Evolutionary conservation across 1,139 yeast genomes (phyloP), one percentile per base, ranked within the genome.

Genomic region (Wickerhamiella infanticola): DNA sequence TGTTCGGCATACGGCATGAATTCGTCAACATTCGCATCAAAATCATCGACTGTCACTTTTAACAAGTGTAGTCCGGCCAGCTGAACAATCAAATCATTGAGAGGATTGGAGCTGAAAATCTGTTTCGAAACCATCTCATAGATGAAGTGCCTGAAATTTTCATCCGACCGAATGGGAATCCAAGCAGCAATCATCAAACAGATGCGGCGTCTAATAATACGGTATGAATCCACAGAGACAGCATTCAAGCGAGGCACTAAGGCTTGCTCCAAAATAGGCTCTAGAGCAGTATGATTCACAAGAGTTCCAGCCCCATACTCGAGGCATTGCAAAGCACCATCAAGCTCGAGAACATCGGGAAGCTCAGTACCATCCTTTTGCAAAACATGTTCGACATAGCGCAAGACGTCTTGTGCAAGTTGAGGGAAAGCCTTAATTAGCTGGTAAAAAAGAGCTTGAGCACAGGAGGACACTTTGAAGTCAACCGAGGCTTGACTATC

Each of bases 401-500:
- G 69, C 55, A 84, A 63, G 4, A 88, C 68, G 51, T 75, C 77
- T 2, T 74, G 78, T 0, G 77, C 73, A 81, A 67, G n/a, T 18
- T 73, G 75, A 45, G 78, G 78, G 61, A 81, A 84, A 50, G 72
- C 72, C 41, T 72, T 69, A 39, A 84, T 72, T 49, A 90, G 63
- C 57, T 83, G 94, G 51, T 79, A 84, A 58, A 79, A 88, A 53
- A 85, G 77, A 55, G 79, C 77, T 54, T 86, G 95, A 0, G 95
- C 86, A 61, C 95, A 84, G 2, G 94, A 88, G 45, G 95, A 70
- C 5, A 86, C 71, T 57, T 84, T 90, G 58, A 69, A 85, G 58
- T 88, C 96, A 77, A 85, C 85, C 55, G 83, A 79, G 5, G 77
- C 69, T 39, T 80, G 74, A 48, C 79, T 66, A 54, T 86, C 94